Evolutionary conservation across 805 yeast species (phyloP).

Genomic region (Monosporozyma solicola): DNA sequence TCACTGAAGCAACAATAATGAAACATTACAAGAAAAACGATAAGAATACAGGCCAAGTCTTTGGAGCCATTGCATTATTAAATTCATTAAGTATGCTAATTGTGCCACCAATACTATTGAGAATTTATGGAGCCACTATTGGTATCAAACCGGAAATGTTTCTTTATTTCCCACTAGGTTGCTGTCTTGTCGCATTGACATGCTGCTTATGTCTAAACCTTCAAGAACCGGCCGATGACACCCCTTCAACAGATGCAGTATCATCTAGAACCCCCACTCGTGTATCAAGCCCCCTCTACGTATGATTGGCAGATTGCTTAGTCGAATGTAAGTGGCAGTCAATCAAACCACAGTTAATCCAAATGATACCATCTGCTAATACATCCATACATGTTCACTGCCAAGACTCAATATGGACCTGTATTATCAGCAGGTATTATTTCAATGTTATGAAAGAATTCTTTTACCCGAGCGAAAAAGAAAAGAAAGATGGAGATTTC

Average conservation of each 20-base stretch:
- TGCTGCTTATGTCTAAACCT: neutral
- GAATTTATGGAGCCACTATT: slow-evolving; percentile 40
- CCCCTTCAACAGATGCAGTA: neutral
- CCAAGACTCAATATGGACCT: no score
- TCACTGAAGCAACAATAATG: slow-evolving; percentile 48
- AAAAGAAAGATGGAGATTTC: neutral
- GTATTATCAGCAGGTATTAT: no score
- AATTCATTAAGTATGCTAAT: slow-evolving; percentile 41
- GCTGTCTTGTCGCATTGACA: slow-evolving; percentile 1
- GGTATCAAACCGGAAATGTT: slow-evolving; percentile 32
- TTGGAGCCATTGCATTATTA: slow-evolving; percentile 58
- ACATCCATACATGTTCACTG: no score
- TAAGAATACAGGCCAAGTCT: slow-evolving; percentile 57
- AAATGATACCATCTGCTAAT: no score
- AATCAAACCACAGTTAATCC: no score
- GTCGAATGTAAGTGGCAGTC: no score
- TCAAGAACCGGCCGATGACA: neutral
- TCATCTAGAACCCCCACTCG: no score
- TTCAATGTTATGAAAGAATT: neutral
- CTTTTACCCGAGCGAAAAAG: neutral
- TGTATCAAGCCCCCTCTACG: no score
- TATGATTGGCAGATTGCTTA: no score
- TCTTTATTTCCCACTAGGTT: slow-evolving; percentile 23
- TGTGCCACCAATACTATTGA: slow-evolving; percentile 41
- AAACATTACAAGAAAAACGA: slow-evolving; percentile 51